Evolutionary conservation across 768 basidiomycete species (phyloP).

Genomic region (Plicaturopsis crispa): DNA sequence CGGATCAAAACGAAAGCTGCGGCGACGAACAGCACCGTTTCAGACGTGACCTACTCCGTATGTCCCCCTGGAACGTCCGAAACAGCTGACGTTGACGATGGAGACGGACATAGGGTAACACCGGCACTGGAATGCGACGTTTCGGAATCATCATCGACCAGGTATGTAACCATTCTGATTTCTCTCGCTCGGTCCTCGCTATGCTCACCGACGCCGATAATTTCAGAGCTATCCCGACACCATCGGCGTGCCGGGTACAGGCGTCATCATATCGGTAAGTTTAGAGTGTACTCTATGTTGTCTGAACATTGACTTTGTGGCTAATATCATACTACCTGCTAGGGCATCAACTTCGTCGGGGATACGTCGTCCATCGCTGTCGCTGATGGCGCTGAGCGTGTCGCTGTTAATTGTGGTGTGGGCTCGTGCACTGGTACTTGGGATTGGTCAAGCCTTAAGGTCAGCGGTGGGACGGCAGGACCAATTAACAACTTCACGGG

Average conservation of each 20-base stretch:
- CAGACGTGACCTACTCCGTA: conserved; percentile 42
- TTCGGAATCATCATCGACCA: conserved; percentile 61
- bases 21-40: conserved; percentile 39
- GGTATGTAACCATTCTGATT: conserved; percentile 15
- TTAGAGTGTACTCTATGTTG: too few relatives aligned
- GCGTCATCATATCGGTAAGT: conserved; percentile 50
- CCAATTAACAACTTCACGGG: conserved; percentile 25
- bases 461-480: conserved; percentile 36
- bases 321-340: not conserved
- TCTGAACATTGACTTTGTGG: not conserved
- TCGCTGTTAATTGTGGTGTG: conserved; percentile 50
- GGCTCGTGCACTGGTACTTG: conserved; percentile 46
- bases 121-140: conserved; percentile 33
- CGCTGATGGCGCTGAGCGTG: conserved; percentile 29
- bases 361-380: conserved; percentile 36
- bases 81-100: too few relatives aligned
- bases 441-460: conserved; percentile 40
- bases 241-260: conserved; percentile 46
- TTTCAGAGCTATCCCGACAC: conserved; percentile 49
- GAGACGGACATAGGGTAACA: too few relatives aligned
- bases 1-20: conserved; percentile 51
- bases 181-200: not conserved
- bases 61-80: conserved; percentile 4
- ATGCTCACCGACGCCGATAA: conserved; percentile 1
- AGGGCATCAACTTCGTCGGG: conserved; percentile 43